These are phyloP conservation scores for Aspergillus brasiliensis DNA, from an alignment of 2,329 filamentous ascomycete species.

Conservation along the genomic window DNA sequence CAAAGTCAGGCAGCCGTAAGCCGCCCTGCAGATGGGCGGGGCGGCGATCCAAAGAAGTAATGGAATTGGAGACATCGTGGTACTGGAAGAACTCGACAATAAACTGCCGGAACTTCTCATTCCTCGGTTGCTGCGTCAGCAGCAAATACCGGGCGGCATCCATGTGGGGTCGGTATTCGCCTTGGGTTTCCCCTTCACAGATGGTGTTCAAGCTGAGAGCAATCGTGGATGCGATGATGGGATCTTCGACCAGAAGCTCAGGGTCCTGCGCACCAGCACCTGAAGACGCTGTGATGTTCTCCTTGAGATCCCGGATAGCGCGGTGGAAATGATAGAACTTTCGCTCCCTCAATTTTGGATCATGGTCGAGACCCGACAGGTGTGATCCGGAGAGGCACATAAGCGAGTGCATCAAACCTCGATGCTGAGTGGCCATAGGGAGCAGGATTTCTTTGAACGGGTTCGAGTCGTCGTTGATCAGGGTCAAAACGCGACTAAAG, in stretches of 20 bases:
- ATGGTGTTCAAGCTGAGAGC: slow-evolving; percentile 64
- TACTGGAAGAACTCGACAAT: slow-evolving; percentile 81
- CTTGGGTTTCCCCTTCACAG: slow-evolving; percentile 61
- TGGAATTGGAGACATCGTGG: slow-evolving; percentile 64
- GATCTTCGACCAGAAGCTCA: slow-evolving; percentile 54
- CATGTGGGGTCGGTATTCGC: slow-evolving; percentile 79
- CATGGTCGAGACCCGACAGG: slow-evolving; percentile 55
- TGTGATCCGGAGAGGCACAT: slow-evolving; percentile 82
- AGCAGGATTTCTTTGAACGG: slow-evolving; percentile 84
- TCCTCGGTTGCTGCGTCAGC: slow-evolving; percentile 60
- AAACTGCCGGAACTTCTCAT: slow-evolving; percentile 70
- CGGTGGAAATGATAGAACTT: slow-evolving; percentile 57
- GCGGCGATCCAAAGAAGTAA: slow-evolving; percentile 58
- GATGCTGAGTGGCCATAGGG: slow-evolving; percentile 76
- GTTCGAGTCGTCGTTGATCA: slow-evolving; percentile 78
- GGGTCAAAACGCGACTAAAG: slow-evolving; percentile 77
- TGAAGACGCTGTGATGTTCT: slow-evolving; percentile 39
- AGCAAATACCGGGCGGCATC: slow-evolving; percentile 73
- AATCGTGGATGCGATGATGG: slow-evolving; percentile 63
- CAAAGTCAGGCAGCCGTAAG: slow-evolving; percentile 56
- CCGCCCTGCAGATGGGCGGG: slow-evolving; percentile 56
- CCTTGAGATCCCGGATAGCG: slow-evolving; percentile 43
- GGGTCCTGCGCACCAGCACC: slow-evolving; percentile 33
- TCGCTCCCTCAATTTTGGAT: slow-evolving; percentile 54
- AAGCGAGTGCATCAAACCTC: slow-evolving; percentile 87